phyloP scores from a whole-genome alignment of 2,329 filamentous ascomycete genomes.

The Stemphylium vesicarium region DNA sequence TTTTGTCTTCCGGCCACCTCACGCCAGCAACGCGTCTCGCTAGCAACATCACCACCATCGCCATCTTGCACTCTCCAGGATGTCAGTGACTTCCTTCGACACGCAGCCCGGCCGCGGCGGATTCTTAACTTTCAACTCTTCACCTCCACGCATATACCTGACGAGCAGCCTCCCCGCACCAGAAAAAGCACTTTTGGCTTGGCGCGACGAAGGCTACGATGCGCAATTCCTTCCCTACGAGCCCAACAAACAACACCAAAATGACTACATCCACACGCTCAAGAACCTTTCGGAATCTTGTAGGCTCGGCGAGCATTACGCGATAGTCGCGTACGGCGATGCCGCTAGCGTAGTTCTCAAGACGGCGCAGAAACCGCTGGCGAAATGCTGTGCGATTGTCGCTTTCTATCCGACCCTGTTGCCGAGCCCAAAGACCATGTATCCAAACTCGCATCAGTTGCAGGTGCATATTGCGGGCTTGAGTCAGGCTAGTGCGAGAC shows the following conservation, averaged over 20 bases:
- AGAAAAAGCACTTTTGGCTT: slow-evolving; percentile 45
- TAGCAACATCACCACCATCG: neutral
- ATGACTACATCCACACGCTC: slow-evolving; percentile 42
- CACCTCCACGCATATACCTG: slow-evolving; percentile 48
- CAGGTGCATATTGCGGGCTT: slow-evolving; percentile 51
- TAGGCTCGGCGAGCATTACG: slow-evolving; percentile 47
- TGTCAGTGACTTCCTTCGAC: slow-evolving; percentile 39
- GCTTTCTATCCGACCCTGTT: slow-evolving; percentile 53
- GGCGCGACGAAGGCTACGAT: slow-evolving; percentile 53
- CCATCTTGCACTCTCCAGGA: slow-evolving; percentile 4
- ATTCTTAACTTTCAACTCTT: slow-evolving; percentile 49
- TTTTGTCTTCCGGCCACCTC: neutral
- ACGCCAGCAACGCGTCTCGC: neutral
- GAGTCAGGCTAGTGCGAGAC: slow-evolving; percentile 39
- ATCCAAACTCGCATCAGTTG: slow-evolving; percentile 47
- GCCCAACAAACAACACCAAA: slow-evolving; percentile 22
- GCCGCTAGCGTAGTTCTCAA: slow-evolving; percentile 52
- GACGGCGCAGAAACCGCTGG: slow-evolving; percentile 49
- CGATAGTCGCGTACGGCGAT: slow-evolving; percentile 49
- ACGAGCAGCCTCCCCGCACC: slow-evolving; percentile 50
- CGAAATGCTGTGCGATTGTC: slow-evolving; percentile 50
- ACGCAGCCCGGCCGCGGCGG: slow-evolving; percentile 29
- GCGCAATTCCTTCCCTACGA: slow-evolving; percentile 48
- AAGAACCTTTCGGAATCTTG: slow-evolving; percentile 49
- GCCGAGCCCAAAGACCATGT: slow-evolving; percentile 47